These are phyloP conservation scores for Daucus carota DNA, from an alignment of 129 eudicot species.

Conservation along the genomic window DH1_v3.0 NC_030387.2:21794001-21794500, in stretches of 20 bases:
- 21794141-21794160: not conserved
- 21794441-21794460: slow-evolving; percentile 32
- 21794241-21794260: slow-evolving; percentile 52
- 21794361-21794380: slow-evolving; percentile 45
- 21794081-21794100: too few species aligned
- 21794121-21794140: too few species aligned
- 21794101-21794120: too few species aligned
- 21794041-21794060: too few species aligned
- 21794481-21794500: slow-evolving; percentile 9
- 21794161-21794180: slow-evolving; percentile 20
- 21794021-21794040: too few species aligned
- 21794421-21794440: slow-evolving; percentile 40
- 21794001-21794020: too few species aligned
- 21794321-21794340: slow-evolving; percentile 27
- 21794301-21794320: slow-evolving; percentile 46
- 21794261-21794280: slow-evolving; percentile 34
- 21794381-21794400: slow-evolving; percentile 32
- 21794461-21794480: slow-evolving; percentile 16
- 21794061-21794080: too few species aligned
- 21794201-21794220: slow-evolving; percentile 18
- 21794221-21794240: slow-evolving; percentile 31
- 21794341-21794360: slow-evolving; percentile 34
- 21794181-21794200: slow-evolving; percentile 21
- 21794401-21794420: slow-evolving; percentile 33
- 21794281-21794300: slow-evolving; percentile 49